Evolutionary conservation across 148 eudicot species (phyloP), one percentile per base, ranked within the genome.

Genomic region (Selenicereus undatus): DNA sequence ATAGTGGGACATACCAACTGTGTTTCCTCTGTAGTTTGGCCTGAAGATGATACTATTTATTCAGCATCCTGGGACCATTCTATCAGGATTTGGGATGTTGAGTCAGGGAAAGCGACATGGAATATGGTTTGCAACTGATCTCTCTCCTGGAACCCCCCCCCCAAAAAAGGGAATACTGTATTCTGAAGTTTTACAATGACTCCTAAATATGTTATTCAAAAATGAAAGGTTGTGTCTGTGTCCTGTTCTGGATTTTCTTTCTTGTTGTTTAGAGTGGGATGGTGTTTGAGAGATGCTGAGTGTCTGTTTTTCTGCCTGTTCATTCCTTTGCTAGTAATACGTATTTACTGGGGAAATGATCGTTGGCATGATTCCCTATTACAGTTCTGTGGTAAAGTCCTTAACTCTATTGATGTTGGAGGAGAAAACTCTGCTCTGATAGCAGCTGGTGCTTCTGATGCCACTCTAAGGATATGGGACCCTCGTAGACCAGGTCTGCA

Each of bases 61-160:
- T 96, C 99, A 70, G 99, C 97, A 78, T 96, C 99, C 3, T 96
- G 98, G 99, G 99, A 96, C 89, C 97, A 93, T 78, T 88, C 97
- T 70, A 85, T 93, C 21, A 88, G 94, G 91, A 91, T 85, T 83
- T 96, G 99, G 99, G 97, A 96, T 89, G 94, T 86, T 86, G 97
- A 96, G 83, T 88, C 91, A 30, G 98, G 97, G 80, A 90, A 88
- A 76, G 93, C 94, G 64, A 85, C 95, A 11, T 83, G 90, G 86
- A 91, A 78, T 86, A 78, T 92, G 95, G 99, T 96, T 39, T 76
- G 92, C 79, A 51, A 65, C 56, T 60, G 45, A 39, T 39, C 50
- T 80, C 43, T 84, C 30, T 27, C 65, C 69, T 18, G 24, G 24
- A 11, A 0, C 17, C 71, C 35, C 35, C 71, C 30, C 36, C 36